These are phyloP conservation scores for Fusarium xylarioides DNA, from an alignment of 2,329 filamentous ascomycete species.

Conservation along the genomic window DNA sequence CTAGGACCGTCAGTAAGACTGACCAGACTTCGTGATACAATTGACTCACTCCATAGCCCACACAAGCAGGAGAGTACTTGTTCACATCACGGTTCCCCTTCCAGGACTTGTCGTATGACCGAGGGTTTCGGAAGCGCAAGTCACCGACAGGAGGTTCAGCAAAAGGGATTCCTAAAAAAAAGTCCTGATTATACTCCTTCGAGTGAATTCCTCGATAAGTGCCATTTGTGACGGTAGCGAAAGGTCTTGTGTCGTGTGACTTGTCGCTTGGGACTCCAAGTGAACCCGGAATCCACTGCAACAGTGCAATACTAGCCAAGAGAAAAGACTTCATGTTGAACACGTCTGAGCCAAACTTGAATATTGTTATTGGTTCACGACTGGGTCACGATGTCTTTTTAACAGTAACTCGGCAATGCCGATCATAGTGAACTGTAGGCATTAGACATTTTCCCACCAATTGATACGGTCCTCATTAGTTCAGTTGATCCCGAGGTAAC, in stretches of 20 bases:
- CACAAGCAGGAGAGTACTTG: constrained; percentile 25
- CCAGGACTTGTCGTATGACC: constrained; percentile 58
- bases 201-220: constrained; percentile 55
- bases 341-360: neutral
- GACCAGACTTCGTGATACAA: rapidly evolving
- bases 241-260: neutral
- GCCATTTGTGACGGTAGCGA: constrained; percentile 49
- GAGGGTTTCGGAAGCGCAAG: constrained; percentile 60
- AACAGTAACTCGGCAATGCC: neutral
- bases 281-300: neutral
- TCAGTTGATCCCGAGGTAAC: neutral
- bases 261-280: neutral
- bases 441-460: neutral
- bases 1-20: neutral
- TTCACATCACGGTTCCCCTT: constrained; percentile 51
- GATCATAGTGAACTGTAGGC: neutral
- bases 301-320: neutral
- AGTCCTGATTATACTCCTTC: constrained; percentile 55
- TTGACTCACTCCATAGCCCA: constrained; percentile 2
- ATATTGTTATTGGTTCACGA: neutral
- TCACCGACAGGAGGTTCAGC: constrained; percentile 59
- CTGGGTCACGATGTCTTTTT: neutral
- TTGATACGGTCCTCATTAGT: neutral
- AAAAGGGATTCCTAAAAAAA: constrained; percentile 63
- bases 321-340: neutral